Evolutionary conservation across 2,329 filamentous ascomycete species (phyloP), one percentile per base, ranked within the genome.

Genomic region (Microsporum audouinii): DNA sequence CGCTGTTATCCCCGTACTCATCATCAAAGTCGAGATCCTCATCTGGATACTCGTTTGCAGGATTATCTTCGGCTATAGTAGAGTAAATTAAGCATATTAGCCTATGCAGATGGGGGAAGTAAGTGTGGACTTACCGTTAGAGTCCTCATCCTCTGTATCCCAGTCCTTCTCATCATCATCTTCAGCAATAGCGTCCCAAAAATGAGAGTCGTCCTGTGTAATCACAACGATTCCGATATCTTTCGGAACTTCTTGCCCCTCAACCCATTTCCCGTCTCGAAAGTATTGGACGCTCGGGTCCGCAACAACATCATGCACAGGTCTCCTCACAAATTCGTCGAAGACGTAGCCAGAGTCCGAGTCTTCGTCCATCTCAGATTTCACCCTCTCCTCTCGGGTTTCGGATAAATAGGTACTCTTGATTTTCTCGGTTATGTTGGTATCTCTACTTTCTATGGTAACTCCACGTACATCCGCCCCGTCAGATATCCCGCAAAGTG

Each of bases 61-160:
- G 77, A 64, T 78, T 76, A 62, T 79, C 77, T 65, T 80, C 78
- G 36, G 78, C 78, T 79, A 62, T 61, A 36, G 6, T 23, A 47
- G 38, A 53, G 41, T 51, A 49, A 27, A 23, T 12, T 59, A 45
- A 41, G 39, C 17, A 6, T 33, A 36, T 31, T 31, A 5, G 45
- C 23, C 41, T 31, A 56, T 47, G 31, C 39, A 14, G 41, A n/a
- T 27, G 39, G 43, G 2, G 12, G 23, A 34, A 10, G 39, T 10
- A 55, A 29, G 17, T 23, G 38, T 14, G n/a, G 53, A 65, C 71
- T 67, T 69, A 79, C 78, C 81, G 68, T 86, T 86, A 41, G 82
- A 82, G 65, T 86, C 83, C 31, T 83, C 82, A 63, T 85, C 83
- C 62, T 85, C 84, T 38, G 78, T 82, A 64, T 83, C 78, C 73